Conservation (phyloP, 257 asterid species). For the Solanum chiquidenum region DNA sequence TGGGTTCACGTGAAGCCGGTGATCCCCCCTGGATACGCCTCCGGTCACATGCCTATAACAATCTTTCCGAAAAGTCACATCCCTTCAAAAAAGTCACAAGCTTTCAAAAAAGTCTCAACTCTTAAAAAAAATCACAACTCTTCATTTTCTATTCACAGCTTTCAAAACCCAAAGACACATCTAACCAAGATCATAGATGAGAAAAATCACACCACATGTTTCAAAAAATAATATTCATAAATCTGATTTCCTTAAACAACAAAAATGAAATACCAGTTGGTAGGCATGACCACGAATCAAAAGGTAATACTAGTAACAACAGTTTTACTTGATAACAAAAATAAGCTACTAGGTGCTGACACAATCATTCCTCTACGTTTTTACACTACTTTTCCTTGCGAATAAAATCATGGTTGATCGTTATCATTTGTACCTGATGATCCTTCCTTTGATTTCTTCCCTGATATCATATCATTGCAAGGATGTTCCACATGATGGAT, state of each 20-base stretch:
- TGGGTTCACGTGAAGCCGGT: too few species aligned
- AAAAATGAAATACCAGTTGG: too few species aligned
- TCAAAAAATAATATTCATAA: too few species aligned
- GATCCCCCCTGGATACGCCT: too few species aligned
- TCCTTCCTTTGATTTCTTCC: neutral
- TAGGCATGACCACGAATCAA: neutral
- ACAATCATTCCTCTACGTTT: neutral
- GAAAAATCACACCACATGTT: neutral
- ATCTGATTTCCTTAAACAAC: neutral
- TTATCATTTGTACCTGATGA: neutral
- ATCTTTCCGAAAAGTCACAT: too few species aligned
- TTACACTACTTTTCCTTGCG: neutral
- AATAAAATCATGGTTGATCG: neutral
- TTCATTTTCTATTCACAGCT: too few species aligned
- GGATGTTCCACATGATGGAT: neutral
- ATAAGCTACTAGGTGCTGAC: too few species aligned
- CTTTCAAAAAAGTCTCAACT: too few species aligned
- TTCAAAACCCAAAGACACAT: neutral
- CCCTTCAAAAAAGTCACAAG: too few species aligned
- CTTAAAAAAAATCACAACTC: too few species aligned
- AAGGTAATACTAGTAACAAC: neutral
- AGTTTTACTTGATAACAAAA: neutral
- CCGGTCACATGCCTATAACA: too few species aligned
- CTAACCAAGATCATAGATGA: neutral
- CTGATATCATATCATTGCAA: neutral